phyloP scores from a whole-genome alignment of 768 basidiomycete genomes.

The Pulveroboletus sp. region DNA sequence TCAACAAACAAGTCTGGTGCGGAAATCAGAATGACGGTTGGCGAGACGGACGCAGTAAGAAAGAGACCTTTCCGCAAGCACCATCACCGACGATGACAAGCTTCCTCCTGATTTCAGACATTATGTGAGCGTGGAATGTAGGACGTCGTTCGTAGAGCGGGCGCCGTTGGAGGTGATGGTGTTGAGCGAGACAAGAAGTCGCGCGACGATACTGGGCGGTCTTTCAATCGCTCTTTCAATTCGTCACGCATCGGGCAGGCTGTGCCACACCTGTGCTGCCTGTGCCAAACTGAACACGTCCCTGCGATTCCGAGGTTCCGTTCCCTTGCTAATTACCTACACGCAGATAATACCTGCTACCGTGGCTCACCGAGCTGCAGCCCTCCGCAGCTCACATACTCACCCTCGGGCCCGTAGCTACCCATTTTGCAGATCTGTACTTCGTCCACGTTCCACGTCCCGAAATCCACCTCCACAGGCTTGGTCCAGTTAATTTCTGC shows the following conservation, averaged over 20 bases:
- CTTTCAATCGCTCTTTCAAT: slow-evolving; percentile 34
- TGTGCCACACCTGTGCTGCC: slow-evolving; percentile 32
- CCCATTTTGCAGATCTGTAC: slow-evolving; percentile 72
- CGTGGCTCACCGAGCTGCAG: slow-evolving; percentile 4
- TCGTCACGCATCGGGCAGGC: slow-evolving; percentile 15
- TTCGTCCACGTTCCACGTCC: slow-evolving; percentile 48
- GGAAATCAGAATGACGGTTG: slow-evolving; percentile 18
- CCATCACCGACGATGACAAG: slow-evolving; percentile 99
- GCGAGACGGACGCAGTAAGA: neutral
- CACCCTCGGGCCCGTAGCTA: slow-evolving; percentile 56
- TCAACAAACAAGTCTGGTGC: slow-evolving; percentile 81
- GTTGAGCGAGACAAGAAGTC: slow-evolving; percentile 38
- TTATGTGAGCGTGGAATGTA: slow-evolving; percentile 41
- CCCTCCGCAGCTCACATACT: slow-evolving; percentile 48
- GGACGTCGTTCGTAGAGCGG: slow-evolving; percentile 28
- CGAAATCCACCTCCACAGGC: slow-evolving; percentile 42
- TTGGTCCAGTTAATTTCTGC: slow-evolving; percentile 5
- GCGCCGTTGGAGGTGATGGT: slow-evolving; percentile 35
- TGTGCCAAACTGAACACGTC: slow-evolving; percentile 14
- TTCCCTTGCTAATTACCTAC: neutral
- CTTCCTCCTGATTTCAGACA: slow-evolving; percentile 98
- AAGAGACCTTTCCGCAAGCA: slow-evolving; percentile 85
- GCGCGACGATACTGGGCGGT: slow-evolving; percentile 34
- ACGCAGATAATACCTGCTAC: neutral
- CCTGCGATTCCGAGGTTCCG: too few species aligned